phyloP scores from a whole-genome alignment of 192 early-diverging fungal genomes.

The Coemansia sp. region DNA sequence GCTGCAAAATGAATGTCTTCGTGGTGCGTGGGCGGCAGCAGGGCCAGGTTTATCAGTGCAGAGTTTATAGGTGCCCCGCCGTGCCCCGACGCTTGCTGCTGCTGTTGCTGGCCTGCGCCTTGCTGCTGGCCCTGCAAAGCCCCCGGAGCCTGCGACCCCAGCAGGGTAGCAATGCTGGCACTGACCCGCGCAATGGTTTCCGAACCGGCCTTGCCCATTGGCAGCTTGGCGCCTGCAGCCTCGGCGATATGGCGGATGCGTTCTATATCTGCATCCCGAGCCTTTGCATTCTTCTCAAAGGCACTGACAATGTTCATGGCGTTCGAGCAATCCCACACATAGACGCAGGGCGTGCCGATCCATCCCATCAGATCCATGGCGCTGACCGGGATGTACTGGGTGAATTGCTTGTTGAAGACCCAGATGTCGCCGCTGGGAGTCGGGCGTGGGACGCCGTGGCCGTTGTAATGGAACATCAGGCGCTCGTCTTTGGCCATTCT shows the following conservation, averaged over 20 bases:
- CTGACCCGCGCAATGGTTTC: conserved; percentile 16
- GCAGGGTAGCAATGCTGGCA: conserved; percentile 12
- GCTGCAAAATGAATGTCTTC: conserved; percentile 95
- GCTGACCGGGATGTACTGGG: conserved; percentile 96
- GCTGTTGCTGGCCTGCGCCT: neutral
- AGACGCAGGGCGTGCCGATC: conserved; percentile 93
- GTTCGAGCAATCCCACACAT: conserved; percentile 93
- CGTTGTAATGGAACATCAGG: conserved; percentile 96
- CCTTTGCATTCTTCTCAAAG: conserved; percentile 83
- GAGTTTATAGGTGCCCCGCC: conserved; percentile 20
- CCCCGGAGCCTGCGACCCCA: conserved; percentile 11
- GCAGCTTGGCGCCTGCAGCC: conserved; percentile 29
- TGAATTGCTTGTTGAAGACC: conserved; percentile 97
- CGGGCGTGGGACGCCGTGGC: conserved; percentile 95
- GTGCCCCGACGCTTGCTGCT: conserved; percentile 4
- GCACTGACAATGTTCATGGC: conserved; percentile 87
- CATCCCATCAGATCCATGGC: conserved; percentile 87
- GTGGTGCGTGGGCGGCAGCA: conserved; percentile 37
- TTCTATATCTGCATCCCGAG: conserved; percentile 68
- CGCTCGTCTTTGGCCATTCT: conserved; percentile 88
- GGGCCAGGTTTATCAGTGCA: conserved; percentile 41
- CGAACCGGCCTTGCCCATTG: conserved; percentile 6
- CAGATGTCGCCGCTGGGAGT: conserved; percentile 93
- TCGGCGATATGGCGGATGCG: conserved; percentile 37
- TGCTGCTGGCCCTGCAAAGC: conserved; percentile 4